phyloP scores from a whole-genome alignment of 805 yeast genomes.

The Brettanomyces bruxellensis region DNA sequence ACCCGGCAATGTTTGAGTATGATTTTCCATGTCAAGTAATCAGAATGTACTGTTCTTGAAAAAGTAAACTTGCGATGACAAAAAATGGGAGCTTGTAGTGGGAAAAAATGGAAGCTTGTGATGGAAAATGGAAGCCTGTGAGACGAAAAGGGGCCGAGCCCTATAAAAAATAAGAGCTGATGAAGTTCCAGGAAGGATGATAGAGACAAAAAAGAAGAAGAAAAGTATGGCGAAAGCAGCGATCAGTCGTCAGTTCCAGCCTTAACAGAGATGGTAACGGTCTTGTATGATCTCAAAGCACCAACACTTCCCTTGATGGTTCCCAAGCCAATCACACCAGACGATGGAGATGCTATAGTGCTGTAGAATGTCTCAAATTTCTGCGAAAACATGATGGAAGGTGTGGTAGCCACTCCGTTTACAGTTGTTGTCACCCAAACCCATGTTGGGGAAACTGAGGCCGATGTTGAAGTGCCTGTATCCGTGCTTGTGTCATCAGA shows the following conservation, averaged over 20 bases:
- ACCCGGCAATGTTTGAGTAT: no score
- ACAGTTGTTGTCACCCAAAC: constrained; percentile 45
- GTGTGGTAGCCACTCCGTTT: constrained; percentile 32
- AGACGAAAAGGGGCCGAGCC: no score
- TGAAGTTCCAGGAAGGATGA: no score
- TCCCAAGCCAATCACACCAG: constrained; percentile 77
- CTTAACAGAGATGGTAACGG: constrained; percentile 15
- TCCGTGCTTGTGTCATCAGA: constrained; percentile 1
- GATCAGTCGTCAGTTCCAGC: neutral
- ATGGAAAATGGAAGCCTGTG: no score
- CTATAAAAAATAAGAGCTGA: no score
- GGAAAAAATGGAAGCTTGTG: no score
- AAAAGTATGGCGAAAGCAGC: neutral
- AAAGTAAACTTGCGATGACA: no score
- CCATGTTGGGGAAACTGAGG: constrained; percentile 14
- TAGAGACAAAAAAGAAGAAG: no score
- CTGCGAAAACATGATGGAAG: constrained; percentile 45
- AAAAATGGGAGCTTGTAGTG: no score
- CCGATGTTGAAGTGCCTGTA: constrained; percentile 4
- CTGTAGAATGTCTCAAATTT: constrained; percentile 34
- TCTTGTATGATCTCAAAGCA: constrained; percentile 33
- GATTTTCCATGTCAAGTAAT: no score
- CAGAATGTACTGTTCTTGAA: no score
- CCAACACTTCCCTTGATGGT: constrained; percentile 63
- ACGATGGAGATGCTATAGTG: constrained; percentile 34